These are phyloP conservation scores for Amanita polypyramis DNA, from an alignment of 768 basidiomycete species.

Conservation along the genomic window DNA sequence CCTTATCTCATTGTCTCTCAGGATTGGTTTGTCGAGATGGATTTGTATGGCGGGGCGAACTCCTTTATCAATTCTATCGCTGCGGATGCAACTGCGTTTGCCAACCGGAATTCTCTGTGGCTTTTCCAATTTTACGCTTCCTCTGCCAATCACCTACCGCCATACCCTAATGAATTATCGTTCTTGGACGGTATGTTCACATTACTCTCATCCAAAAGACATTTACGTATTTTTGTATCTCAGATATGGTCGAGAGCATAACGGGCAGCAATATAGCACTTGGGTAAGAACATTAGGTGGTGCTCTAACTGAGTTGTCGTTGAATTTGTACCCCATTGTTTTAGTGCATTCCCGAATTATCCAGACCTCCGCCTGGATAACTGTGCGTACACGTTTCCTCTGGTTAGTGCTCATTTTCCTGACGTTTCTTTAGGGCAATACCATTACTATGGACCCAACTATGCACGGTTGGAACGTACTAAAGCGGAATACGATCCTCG, in stretches of 20 bases:
- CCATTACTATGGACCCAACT: conserved; percentile 23
- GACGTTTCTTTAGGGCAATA: conserved; percentile 18
- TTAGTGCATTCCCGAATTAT: conserved; percentile 33
- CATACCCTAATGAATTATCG: conserved; percentile 34
- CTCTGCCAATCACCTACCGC: conserved; percentile 22
- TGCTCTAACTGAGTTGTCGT: background rate
- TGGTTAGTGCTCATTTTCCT: background rate
- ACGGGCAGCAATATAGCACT: conserved; percentile 22
- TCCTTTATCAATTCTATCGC: conserved; percentile 35
- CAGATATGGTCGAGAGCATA: conserved; percentile 24
- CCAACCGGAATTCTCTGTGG: conserved; percentile 31
- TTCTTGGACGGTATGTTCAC: conserved; percentile 29
- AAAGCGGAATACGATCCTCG: conserved; percentile 25
- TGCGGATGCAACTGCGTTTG: conserved; percentile 32
- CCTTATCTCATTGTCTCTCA: conserved; percentile 8
- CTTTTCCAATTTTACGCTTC: conserved; percentile 43
- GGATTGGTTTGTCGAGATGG: conserved; percentile 29
- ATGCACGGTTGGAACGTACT: conserved; percentile 19
- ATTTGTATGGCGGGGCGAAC: conserved; percentile 32
- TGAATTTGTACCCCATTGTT: background rate
- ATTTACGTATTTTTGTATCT: background rate
- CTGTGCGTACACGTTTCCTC: conserved; percentile 16
- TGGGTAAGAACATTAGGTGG: conserved; percentile 15
- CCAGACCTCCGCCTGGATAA: conserved; percentile 27
- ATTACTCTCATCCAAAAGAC: background rate